A percentile compares a stretch with the other conserved stretches of the same genome.
Evolutionary conservation across 768 basidiomycete species (phyloP).

Genomic region (Pulveroboletus sp.): DNA sequence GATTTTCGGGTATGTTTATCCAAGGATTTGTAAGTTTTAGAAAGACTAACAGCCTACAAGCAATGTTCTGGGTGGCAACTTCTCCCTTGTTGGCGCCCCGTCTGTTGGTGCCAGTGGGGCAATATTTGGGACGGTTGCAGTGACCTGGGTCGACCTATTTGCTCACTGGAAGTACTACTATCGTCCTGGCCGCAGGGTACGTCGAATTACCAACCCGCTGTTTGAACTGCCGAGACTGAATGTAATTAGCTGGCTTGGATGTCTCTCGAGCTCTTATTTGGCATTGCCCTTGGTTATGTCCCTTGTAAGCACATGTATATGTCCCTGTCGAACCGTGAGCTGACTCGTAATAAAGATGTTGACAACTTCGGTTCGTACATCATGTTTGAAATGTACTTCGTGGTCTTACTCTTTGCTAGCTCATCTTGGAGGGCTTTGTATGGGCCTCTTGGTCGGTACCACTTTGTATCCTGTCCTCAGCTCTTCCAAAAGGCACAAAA

Average conservation of each 20-base stretch:
- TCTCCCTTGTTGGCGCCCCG: slow-evolving; percentile 82
- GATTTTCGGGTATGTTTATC: slow-evolving; percentile 72
- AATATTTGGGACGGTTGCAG: slow-evolving; percentile 84
- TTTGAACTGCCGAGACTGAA: neutral
- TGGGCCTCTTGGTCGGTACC: slow-evolving; percentile 80
- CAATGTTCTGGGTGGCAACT: slow-evolving; percentile 91
- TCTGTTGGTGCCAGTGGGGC: slow-evolving; percentile 93
- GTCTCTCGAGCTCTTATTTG: slow-evolving; percentile 83
- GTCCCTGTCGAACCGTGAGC: neutral
- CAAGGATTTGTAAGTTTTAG: neutral
- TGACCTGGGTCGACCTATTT: slow-evolving; percentile 85
- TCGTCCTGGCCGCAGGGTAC: slow-evolving; percentile 74
- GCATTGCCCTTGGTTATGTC: slow-evolving; percentile 80
- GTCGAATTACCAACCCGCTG: slow-evolving; percentile 5
- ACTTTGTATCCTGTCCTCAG: slow-evolving; percentile 90
- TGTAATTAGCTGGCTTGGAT: slow-evolving; percentile 69
- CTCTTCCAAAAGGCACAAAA: slow-evolving; percentile 66
- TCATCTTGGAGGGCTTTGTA: slow-evolving; percentile 84
- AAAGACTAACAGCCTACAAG: slow-evolving; percentile 33
- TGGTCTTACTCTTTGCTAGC: slow-evolving; percentile 40
- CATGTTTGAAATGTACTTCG: neutral
- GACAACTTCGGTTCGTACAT: slow-evolving; percentile 79
- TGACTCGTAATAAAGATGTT: slow-evolving; percentile 49
- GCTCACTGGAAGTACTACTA: slow-evolving; percentile 92
- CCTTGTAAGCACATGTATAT: slow-evolving; percentile 54